phyloP scores from a whole-genome alignment of 2,329 filamentous ascomycete species.

The Colletotrichum musae region DNA sequence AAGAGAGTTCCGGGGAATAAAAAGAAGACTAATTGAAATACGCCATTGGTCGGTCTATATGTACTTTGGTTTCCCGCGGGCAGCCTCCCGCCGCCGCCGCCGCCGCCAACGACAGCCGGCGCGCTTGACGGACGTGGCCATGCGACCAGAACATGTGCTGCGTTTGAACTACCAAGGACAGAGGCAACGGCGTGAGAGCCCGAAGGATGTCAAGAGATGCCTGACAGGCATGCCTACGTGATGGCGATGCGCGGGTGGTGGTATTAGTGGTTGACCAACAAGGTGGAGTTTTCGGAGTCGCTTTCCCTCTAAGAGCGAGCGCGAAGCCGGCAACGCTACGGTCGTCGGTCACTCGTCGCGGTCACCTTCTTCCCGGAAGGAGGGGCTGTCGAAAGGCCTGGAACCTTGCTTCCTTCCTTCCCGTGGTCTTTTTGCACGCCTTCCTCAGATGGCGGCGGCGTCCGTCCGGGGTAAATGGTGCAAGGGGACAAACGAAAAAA shows the following conservation, averaged over 20 bases:
- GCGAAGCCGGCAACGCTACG: neutral
- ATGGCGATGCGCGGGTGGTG: neutral
- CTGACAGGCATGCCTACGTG: slow-evolving; percentile 8
- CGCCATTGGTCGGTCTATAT: slow-evolving; percentile 20
- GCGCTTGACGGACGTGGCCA: slow-evolving; percentile 5
- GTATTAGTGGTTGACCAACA: neutral
- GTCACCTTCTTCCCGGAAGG: neutral
- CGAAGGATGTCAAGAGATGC: slow-evolving; percentile 1
- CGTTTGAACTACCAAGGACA: neutral
- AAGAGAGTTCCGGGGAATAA: neutral
- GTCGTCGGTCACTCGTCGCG: neutral
- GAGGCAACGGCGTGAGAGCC: neutral
- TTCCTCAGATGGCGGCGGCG: slow-evolving; percentile 12
- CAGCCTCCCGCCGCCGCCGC: neutral
- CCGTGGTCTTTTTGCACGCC: neutral
- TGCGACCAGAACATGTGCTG: slow-evolving; percentile 9
- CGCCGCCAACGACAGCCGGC: neutral
- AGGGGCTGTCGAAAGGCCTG: slow-evolving; percentile 21
- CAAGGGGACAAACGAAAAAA: neutral
- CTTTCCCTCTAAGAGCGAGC: neutral
- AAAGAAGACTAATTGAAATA: slow-evolving; percentile 36
- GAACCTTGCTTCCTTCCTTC: slow-evolving; percentile 12
- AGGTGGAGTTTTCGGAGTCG: slow-evolving; percentile 1
- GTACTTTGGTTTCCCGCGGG: neutral
- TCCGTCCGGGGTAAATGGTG: slow-evolving; percentile 21